A percentile compares a stretch with the other conserved stretches of the same genome.
phyloP scores from a whole-genome alignment of 2,329 filamentous ascomycete genomes.

The Neonectria punicea region DNA sequence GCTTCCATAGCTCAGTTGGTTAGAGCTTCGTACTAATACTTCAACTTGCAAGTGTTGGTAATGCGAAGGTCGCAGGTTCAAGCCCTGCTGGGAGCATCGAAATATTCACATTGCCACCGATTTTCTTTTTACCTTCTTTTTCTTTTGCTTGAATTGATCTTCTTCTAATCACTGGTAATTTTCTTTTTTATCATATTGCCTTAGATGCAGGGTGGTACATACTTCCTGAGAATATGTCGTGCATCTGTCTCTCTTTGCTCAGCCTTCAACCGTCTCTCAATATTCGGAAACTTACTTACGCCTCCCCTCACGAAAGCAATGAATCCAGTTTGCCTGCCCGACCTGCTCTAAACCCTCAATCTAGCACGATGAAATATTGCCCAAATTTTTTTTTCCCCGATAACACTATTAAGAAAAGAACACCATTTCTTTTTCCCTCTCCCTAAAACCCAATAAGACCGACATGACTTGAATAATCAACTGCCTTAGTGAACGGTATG shows the following conservation, averaged over 20 bases:
- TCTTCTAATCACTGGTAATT: neutral
- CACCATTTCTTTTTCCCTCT: too few relatives aligned
- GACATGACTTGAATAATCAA: neutral
- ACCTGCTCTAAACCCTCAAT: too few relatives aligned
- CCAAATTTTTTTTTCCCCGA: too few relatives aligned
- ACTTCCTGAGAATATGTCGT: too few relatives aligned
- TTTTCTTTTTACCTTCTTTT: slow-evolving; percentile 19
- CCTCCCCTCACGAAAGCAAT: too few relatives aligned
- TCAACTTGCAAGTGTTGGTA: slow-evolving; percentile 32
- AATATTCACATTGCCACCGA: slow-evolving; percentile 28
- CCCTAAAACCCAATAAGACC: neutral
- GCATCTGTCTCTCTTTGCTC: too few relatives aligned
- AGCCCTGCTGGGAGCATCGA: slow-evolving; percentile 42
- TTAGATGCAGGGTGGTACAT: too few relatives aligned
- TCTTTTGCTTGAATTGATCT: neutral
- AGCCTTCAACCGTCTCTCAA: too few relatives aligned
- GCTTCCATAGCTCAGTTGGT: slow-evolving; percentile 46
- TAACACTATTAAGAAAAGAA: too few relatives aligned
- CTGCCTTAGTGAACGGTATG: neutral
- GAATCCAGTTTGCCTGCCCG: too few relatives aligned
- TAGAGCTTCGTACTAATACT: slow-evolving; percentile 46
- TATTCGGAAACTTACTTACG: neutral
- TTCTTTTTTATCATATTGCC: too few relatives aligned
- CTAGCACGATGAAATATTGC: too few relatives aligned
- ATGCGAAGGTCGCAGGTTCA: slow-evolving; percentile 45